Base-by-base conservation (phyloP, 495 filamentous ascomycete species). In the Pyrenula massariospora region DNA sequence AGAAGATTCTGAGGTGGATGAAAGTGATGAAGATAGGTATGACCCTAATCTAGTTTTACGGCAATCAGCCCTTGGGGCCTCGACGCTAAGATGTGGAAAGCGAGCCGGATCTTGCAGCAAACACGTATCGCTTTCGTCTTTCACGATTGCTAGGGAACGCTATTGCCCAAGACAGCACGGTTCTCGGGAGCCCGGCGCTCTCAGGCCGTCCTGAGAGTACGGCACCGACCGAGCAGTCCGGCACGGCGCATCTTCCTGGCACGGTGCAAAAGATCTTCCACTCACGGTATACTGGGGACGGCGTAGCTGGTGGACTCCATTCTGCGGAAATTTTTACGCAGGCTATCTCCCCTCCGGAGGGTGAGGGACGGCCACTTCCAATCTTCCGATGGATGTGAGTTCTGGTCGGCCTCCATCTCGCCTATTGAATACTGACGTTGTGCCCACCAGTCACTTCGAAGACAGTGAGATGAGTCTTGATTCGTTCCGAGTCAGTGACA, bases 371-470 rank as follows among this genome's bases (percentile, higher is more conserved):
- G 25, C 22, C 48, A 10, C 58, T 56, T 21, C 56, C 60, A 24
- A 56, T 66, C 24, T 69, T 69, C 24, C 55, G 65, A 63, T 69
- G 65, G 66, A 56, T 69, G 66, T 68, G 52, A 68, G 62, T 58
- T 1, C 12, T 31, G 24, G 48, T 2, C 2, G 19, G 48, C 12
- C 24, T 22, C n/a, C 10, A 42, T 42, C 24, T 25, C 8, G 53
- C 20, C 11, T 22, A 47, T 19, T 54, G 55, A 42, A 42, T 5
- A 42, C 31, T 42, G 5, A 42, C 31, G 31, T 5, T 8, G 15
- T 15, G 31, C 31, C 59, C 62, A 36, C 1, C 49, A 66, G 62
- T 42, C 62, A 67, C 22, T 50, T 66, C 21, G 58, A 65, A 55
- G 65, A 69, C 22, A 24, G 47, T 1, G 59, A 55, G 31, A 66